A percentile compares a stretch with the other conserved stretches of the same genome.
Conservation (phyloP, 306 rosid species). For the Vigna mungo region DNA sequence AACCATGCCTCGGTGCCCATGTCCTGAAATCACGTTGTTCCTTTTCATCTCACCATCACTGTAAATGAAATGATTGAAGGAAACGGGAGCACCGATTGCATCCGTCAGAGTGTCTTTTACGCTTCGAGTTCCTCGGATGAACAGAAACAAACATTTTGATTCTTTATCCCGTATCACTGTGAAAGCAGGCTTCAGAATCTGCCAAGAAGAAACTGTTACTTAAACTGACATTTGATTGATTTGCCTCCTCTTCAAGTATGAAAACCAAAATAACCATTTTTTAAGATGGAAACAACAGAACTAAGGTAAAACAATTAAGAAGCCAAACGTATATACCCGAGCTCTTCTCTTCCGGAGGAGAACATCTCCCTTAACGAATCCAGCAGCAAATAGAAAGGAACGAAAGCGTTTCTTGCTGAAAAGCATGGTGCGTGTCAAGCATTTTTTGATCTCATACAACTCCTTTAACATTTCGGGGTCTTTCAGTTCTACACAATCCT, state of each 20-base stretch:
- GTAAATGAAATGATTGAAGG: constrained; percentile 56
- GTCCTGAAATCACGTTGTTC: constrained; percentile 52
- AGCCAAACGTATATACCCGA: background rate
- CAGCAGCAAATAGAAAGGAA: background rate
- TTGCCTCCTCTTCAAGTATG: no score
- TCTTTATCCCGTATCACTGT: constrained; percentile 74
- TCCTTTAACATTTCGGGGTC: background rate
- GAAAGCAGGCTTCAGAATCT: constrained; percentile 95
- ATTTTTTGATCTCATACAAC: background rate
- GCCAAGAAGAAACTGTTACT: background rate
- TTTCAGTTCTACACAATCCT: background rate
- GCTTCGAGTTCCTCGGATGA: constrained; percentile 54
- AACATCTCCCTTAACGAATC: background rate
- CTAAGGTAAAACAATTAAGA: background rate
- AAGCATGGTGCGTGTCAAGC: constrained; percentile 1
- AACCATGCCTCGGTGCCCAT: constrained; percentile 99
- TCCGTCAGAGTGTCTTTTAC: constrained; percentile 94
- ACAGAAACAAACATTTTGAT: constrained; percentile 71
- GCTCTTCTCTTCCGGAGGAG: background rate
- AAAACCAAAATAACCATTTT: no score
- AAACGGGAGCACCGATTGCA: constrained; percentile 89
- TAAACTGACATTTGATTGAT: background rate
- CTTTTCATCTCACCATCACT: background rate
- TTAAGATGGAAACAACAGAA: no score
- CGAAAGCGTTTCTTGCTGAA: background rate